Base-by-base conservation (phyloP, 495 filamentous ascomycete species). In the Hypoxylon subgilvum region DNA sequence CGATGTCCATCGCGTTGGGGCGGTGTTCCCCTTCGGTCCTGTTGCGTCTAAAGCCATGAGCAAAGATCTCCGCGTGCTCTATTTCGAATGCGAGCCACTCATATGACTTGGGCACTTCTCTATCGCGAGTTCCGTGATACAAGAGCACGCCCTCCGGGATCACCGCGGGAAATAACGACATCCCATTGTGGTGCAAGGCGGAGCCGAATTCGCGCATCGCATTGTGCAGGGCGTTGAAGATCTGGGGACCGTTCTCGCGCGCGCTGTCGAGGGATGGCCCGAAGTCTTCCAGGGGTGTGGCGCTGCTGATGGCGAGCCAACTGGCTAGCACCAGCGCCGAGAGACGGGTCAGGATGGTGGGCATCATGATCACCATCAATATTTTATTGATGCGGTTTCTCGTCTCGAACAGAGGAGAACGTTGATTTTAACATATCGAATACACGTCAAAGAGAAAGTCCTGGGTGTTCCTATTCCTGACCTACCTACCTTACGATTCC, bases 41-140 rank as follows among this genome's bases (percentile, higher is more conserved):
- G 1, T 42, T 35, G 28, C 17, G 65, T 34, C 43, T 22, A 23
- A n/a, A n/a, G n/a, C 43, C 16, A 19, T 28, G 69, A 46, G 81
- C 77, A 65, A 88, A 89, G 4, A 75, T 62, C 66, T 87, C 70
- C 0, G 85, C 82, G 70, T 88, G 86, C 55, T 88, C 85, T 8
- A 85, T 82, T 61, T 88, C 86, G 58, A 88, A 88, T 0, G 86
- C 86, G 0, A 89, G 74, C 86, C 86, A 89, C 57, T 89, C 85
- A 1, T 77, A 79, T 0, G 76, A 79, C 4, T 70, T 72, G 0
- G 86, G 74, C 0, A 75, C 69, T 7, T 71, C 66, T 0, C 63
- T 40, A 2, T 27, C 63, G 9, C 56, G 47, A 4, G 75, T 79
- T 9, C 86, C 86, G 62, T 89, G 86, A 64, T 88, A 86, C 1